Evolutionary conservation across 2,329 filamentous ascomycete species (phyloP).

Genomic region (Stromatinia cepivora): DNA sequence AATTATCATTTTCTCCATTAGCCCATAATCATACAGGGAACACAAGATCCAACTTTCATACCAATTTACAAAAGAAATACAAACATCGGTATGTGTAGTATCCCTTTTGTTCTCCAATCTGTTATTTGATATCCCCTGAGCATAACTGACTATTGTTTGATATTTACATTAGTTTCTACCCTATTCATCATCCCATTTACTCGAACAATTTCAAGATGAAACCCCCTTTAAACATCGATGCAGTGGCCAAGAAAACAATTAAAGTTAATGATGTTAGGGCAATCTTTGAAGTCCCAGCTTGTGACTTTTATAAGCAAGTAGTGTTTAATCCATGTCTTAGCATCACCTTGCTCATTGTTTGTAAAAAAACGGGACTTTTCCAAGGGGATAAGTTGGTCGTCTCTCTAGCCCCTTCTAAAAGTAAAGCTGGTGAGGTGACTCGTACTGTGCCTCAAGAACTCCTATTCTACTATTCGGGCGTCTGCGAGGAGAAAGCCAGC

Average conservation of each 20-base stretch:
- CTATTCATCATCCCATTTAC: too few relatives aligned
- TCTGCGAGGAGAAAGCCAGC: neutral
- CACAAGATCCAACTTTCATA: neutral
- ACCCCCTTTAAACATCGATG: neutral
- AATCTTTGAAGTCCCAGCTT: neutral
- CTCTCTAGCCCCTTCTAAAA: neutral
- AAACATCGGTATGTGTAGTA: neutral
- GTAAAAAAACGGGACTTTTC: neutral
- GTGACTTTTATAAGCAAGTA: conserved; percentile 1
- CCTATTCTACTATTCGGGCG: neutral
- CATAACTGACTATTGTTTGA: neutral
- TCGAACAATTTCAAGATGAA: neutral
- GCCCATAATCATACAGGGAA: neutral
- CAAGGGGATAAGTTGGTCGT: neutral
- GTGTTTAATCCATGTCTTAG: too few relatives aligned
- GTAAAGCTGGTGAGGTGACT: neutral
- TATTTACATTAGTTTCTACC: neutral
- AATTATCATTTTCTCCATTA: neutral
- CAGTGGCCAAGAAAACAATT: neutral
- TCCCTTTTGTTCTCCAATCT: neutral
- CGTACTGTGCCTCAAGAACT: neutral
- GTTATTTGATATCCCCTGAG: neutral
- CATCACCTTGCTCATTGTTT: neutral
- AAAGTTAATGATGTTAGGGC: neutral
- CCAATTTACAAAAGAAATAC: neutral